Base-by-base conservation (phyloP, 2,329 filamentous ascomycete genomes). In the Dothistroma septosporum region DNA sequence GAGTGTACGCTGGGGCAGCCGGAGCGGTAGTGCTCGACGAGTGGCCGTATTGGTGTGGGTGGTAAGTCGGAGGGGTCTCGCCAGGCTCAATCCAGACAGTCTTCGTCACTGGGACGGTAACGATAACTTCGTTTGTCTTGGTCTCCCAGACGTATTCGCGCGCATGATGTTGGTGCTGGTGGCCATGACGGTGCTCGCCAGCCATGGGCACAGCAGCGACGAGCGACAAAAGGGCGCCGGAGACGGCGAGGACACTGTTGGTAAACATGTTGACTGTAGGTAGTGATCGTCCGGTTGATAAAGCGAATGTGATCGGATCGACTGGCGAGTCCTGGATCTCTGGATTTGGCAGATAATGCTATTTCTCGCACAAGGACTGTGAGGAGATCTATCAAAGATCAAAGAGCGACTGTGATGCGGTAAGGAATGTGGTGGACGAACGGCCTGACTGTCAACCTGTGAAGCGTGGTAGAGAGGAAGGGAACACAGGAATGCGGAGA, bases 71-170 rank as follows among this genome's bases (percentile, higher is more conserved):
- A 12, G 60, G 44, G 31, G 66, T 66, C 55, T 68, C 65, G 49
- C 68, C 67, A 14, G 73, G 66, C 69, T 76, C 69, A 22, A 79
- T 74, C 74, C 76, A 81, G 71, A 84, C 63, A 61, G 80, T 82
- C 64, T 75, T 77, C 61, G 78, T 80, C 60, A 80, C 73, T 56
- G 77, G 73, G 54, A 84, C 72, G 47, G 80, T 84, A 58, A 79
- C 78, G 67, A 78, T 76, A 57, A 78, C 79, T 55, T 78, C 72
- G 22, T 78, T 75, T 41, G 75, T 77, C 53, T 81, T 76, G 31
- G 81, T 83, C 64, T 80, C 75, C 74, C 77, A 82, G 57, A 81
- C 78, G 41, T 81, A 70, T 55, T 77, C 77, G 63, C 76, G 76
- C 63, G 77, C 76, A 65, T 72, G 61, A 48, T 60, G 60, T 12